Evolutionary conservation across 75 land plant species (phyloP), one percentile per base, ranked within the genome.

Genomic region (Cunninghamia lanceolata): DNA sequence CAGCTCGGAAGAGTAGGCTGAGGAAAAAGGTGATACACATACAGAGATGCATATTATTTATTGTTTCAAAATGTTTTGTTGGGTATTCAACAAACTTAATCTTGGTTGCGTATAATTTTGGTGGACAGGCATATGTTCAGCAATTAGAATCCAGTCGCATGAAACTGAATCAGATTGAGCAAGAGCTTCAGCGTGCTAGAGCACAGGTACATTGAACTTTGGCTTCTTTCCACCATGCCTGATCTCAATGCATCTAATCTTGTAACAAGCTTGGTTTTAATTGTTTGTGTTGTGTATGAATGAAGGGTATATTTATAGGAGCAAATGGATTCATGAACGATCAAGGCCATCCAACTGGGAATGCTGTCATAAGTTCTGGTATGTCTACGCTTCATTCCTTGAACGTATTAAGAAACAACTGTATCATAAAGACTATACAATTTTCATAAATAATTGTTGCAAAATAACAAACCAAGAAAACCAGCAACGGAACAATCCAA

Each of bases 1-100:
- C 98, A 52, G 97, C 98, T 25, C 90, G 95, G 83, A 96, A 96
- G 88, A 95, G 97, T 86, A 93, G 98, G 89, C 89, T 96, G 8
- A 91, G 98, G 75, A 96, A 94, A 85, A 96, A 94, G 97, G 98
- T 96, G 50, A 28, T n/a, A 9, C 11, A 39, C n/a, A 52, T 47
- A 43, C 28, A 59, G 66, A 21, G 66, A 53, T 1, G 32, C 35
- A 71, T 71, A 32, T 32, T 73, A 30, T 2, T 73, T 34, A 73
- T 73, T 11, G 15, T 3, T 34, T 34, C 0, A 73, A 2, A 3
- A 73, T 73, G n/a, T 11, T 80, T 80, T 45, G 45, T 28, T 43
- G 45, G n/a, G 82, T 80, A 40, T 40, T 25, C n/a, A 10, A 17
- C 46, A 21, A 80, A 43, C 45, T 25, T 39, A 77, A 16, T 36